Evolutionary conservation across 176 grass and related monocot species (phyloP), one percentile per base, ranked within the genome.

Genomic region (Triticum turgidum): DNA sequence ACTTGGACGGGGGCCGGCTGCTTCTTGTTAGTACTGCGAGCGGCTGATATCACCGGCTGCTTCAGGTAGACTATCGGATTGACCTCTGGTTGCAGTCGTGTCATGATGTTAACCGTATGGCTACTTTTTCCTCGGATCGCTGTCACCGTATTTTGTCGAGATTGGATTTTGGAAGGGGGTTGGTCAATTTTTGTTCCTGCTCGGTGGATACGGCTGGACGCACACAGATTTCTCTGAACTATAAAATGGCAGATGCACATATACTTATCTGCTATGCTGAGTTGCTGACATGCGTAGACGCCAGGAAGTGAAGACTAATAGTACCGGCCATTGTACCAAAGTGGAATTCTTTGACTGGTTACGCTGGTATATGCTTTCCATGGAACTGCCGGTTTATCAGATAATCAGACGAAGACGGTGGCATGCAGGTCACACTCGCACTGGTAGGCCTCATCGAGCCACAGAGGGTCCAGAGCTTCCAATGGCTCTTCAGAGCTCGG

Each of bases 401-500:
- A 51, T 5, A 32, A 33, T 22, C 27, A 52, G 42, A 34, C 4
- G 18, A 69, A 52, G 64, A 35, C 2, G 42, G 30, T 12, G 37
- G 61, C 25, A 5, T 33, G 61, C 64, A 52, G 63, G 17, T 25
- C n/a, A 44, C 11, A 3, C 1, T 25, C n/a, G 29, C 11, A 3
- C 1, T 20, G 3, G 5, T 6, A 7, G 34, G 69, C 13, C 24
- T 75, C 34, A 65, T 32, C 17, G 15, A 9, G 54, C 21, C n/a
- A 2, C 32, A 30, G 30, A 56, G 8, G 75, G 56, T 30, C 27
- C 79, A 82, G 32, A 9, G 1, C 17, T 37, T 56, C 56, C 80
- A 76, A 13, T 62, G 83, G 88, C 78, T 29, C 77, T 76, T 85
- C 73, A 6, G 20, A 85, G 12, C 14, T 71, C 22, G 14, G 69